These are phyloP conservation scores for Gamsiella multidivaricata DNA, from an alignment of 192 early-diverging fungal genomes.

Conservation along the genomic window DNA sequence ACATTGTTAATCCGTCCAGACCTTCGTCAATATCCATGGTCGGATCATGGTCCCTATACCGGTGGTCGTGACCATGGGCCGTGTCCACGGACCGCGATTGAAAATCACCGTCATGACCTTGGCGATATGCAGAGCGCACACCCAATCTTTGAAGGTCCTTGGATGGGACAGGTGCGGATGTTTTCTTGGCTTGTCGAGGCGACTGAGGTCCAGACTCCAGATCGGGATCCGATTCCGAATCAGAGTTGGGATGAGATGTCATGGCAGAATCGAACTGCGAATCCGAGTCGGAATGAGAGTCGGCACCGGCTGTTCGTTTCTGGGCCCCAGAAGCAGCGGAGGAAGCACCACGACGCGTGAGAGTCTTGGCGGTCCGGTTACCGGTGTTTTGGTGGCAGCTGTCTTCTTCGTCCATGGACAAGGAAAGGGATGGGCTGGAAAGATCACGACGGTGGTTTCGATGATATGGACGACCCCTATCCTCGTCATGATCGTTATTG, in stretches of 20 bases:
- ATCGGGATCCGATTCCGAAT: constrained; percentile 43
- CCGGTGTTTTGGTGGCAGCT: neutral
- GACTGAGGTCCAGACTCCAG: constrained; percentile 29
- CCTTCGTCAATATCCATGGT: neutral
- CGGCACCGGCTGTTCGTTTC: constrained; percentile 15
- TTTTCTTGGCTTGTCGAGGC: neutral
- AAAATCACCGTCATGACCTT: neutral
- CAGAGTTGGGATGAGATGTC: constrained; percentile 35
- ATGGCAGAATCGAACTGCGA: constrained; percentile 37
- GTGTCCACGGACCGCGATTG: neutral
- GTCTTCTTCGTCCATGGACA: neutral
- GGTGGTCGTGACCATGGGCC: neutral
- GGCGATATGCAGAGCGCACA: neutral
- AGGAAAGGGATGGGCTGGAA: neutral
- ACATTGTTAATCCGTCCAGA: neutral
- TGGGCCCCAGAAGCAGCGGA: constrained; percentile 12
- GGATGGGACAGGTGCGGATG: neutral
- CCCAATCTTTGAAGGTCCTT: neutral
- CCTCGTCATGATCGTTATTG: constrained; percentile 1
- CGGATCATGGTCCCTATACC: constrained; percentile 1
- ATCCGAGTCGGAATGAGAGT: constrained; percentile 39
- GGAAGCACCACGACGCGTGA: constrained; percentile 14
- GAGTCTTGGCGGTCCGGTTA: neutral
- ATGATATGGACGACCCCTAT: too few species aligned
- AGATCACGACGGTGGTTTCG: too few species aligned